These are phyloP conservation scores for Zygoascus ofunaensis DNA, from an alignment of 805 yeast species.

Conservation along the genomic window DNA sequence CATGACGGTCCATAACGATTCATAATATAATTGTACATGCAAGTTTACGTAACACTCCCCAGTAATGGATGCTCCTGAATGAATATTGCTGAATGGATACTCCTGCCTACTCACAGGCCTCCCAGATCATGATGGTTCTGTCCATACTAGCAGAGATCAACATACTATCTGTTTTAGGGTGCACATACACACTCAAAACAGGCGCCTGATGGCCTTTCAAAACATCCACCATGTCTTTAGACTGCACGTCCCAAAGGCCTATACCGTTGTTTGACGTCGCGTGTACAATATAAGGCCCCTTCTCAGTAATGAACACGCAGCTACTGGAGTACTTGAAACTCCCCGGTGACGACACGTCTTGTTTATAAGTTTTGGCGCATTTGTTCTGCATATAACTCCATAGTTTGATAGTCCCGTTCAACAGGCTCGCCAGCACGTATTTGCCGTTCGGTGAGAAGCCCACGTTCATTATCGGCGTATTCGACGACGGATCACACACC, in stretches of 20 bases:
- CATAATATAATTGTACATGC: too few species aligned
- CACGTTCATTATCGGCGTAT: conserved; percentile 68
- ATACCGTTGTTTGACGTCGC: conserved; percentile 52
- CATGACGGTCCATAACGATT: too few species aligned
- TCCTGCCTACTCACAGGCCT: background rate
- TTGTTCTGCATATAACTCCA: conserved; percentile 83
- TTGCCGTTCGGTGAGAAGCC: conserved; percentile 72
- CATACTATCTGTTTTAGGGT: conserved; percentile 15
- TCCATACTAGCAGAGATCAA: conserved; percentile 17
- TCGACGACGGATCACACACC: conserved; percentile 54
- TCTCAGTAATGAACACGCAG: conserved; percentile 40
- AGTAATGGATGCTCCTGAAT: too few species aligned
- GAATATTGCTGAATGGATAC: too few species aligned
- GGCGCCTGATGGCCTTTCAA: conserved; percentile 20
- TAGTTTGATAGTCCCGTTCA: conserved; percentile 68
- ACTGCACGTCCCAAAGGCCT: conserved; percentile 59
- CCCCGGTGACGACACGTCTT: conserved; percentile 11
- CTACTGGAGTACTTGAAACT: conserved; percentile 44
- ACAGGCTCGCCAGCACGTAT: conserved; percentile 64
- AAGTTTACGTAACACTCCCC: too few species aligned
- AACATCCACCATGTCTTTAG: conserved; percentile 38
- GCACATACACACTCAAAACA: conserved; percentile 19
- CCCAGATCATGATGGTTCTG: conserved; percentile 9
- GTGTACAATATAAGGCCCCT: conserved; percentile 32
- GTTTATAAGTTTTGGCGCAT: conserved; percentile 62